Percentiles rank a stretch among this genome's conserved stretches.
Conservation (phyloP, 208 protist species). For the Wallacemonas sp. region DNA sequence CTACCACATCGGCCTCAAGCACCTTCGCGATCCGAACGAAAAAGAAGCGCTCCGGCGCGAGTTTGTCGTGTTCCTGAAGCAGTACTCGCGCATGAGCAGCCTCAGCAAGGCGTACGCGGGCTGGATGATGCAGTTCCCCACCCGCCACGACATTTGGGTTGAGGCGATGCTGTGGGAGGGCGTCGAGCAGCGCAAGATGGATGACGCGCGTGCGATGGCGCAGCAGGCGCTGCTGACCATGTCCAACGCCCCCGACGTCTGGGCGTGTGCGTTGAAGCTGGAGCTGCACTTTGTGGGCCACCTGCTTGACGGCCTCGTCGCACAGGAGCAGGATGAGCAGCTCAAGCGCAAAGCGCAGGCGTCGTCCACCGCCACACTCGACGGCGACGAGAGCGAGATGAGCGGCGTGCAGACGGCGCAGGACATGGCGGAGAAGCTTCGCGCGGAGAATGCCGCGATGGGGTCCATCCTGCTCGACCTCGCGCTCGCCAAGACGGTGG, state of each 20-base stretch:
- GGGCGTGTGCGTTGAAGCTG: conserved; percentile 65
- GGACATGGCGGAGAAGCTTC: conserved; percentile 40
- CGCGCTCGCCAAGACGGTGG: conserved; percentile 59
- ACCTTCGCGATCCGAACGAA: conserved; percentile 56
- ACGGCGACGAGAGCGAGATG: not conserved
- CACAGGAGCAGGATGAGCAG: conserved; percentile 30
- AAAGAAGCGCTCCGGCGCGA: conserved; percentile 59
- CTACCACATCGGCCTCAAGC: conserved; percentile 80
- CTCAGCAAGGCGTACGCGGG: conserved; percentile 79
- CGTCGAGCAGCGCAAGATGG: conserved; percentile 53
- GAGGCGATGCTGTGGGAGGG: conserved; percentile 80
- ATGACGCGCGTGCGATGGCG: conserved; percentile 74
- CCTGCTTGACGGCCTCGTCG: conserved; percentile 50
- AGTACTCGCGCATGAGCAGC: conserved; percentile 46
- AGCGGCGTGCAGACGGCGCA: conserved; percentile 1
- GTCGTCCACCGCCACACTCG: not conserved
- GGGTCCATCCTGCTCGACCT: conserved; percentile 66
- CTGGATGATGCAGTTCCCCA: conserved; percentile 70
- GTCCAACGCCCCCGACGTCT: conserved; percentile 49
- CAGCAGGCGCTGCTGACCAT: conserved; percentile 82
- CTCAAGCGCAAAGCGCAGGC: conserved; percentile 19
- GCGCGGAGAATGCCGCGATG: conserved; percentile 61
- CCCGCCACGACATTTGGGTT: conserved; percentile 66
- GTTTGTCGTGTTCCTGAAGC: conserved; percentile 65
- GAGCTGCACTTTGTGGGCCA: conserved; percentile 72